These are phyloP conservation scores for Cronartium ribicola DNA, from an alignment of 1,284 basidiomycete species.

Conservation along the genomic window DNA sequence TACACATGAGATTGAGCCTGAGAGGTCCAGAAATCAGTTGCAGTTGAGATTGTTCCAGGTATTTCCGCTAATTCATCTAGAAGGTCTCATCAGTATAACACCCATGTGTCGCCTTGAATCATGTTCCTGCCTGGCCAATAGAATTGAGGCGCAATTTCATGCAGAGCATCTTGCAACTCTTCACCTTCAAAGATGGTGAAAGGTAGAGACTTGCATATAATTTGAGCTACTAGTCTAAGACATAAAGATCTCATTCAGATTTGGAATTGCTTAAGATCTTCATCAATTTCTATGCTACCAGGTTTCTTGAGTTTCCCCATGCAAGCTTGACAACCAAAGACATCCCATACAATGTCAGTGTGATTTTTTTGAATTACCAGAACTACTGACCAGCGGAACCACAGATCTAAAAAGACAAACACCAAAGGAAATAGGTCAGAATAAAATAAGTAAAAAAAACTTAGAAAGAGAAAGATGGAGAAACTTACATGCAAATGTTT, in stretches of 20 bases:
- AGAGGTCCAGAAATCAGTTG: not conserved
- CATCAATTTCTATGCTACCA: not conserved
- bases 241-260: not conserved
- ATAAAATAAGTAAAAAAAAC: too few relatives aligned
- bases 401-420: too few relatives aligned
- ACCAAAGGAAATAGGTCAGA: too few relatives aligned
- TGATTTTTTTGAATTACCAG: too few relatives aligned
- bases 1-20: not conserved
- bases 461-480: too few relatives aligned
- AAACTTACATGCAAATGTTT: too few relatives aligned
- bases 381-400: too few relatives aligned
- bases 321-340: too few relatives aligned
- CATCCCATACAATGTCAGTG: too few relatives aligned
- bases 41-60: not conserved
- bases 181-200: not conserved
- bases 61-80: not conserved
- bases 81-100: not conserved
- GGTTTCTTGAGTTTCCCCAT: not conserved
- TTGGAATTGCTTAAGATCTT: not conserved
- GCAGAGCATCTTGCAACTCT: not conserved
- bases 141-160: not conserved
- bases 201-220: not conserved
- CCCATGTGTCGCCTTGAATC: not conserved
- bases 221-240: not conserved
- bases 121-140: not conserved